Evolutionary conservation across 177 flowering plant genomes (phyloP), one percentile per base, ranked within the genome.

Genomic region (Vitis hybrid): DNA sequence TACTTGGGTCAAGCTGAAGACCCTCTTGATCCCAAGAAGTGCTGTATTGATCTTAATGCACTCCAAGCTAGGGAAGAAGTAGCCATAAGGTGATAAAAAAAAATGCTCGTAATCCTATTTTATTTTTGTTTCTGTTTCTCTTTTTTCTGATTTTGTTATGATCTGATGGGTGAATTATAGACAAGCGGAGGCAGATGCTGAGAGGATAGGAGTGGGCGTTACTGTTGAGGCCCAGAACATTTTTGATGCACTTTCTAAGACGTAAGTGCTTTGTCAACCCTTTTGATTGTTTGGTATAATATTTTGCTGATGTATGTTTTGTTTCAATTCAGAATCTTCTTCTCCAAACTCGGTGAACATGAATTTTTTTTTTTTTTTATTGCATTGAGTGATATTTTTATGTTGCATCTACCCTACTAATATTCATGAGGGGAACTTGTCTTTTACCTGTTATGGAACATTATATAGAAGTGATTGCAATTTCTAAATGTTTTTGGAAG

Each of bases 131-230:
- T 59, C 45, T 2, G 10, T 31, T 66, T 52, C 31, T 45, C 31
- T 19, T 65, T 64, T 64, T 50, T 65, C 26, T 59, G 10, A 7
- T 54, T 56, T 65, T 45, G 3, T 29, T 7, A 6, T 48, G 13
- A 50, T 45, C 49, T 63, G 76, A 16, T 11, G 39, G 6, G 14
- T 48, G 4, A 31, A 50, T 66, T 82, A 86, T 80, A 93, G 98
- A 72, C 94, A 89, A 78, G 99, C 99, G 8, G 98, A 90, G 78
- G 69, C 83, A 0, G 98, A 93, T 2, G 90, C 96, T n/a, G 97
- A 91, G 84, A 90, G 98, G 82, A 86, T 95, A 15, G 98, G 99
- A 2, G 93, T 95, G 11, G 99, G 98, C 56, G 98, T 95, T 22
- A 88, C 94, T n/a, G 68, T 69, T 29, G 88, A 93, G 75, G 99